Base-by-base conservation (phyloP, 73 alveolate genomes). In the Paramecium bursaria region DNA sequence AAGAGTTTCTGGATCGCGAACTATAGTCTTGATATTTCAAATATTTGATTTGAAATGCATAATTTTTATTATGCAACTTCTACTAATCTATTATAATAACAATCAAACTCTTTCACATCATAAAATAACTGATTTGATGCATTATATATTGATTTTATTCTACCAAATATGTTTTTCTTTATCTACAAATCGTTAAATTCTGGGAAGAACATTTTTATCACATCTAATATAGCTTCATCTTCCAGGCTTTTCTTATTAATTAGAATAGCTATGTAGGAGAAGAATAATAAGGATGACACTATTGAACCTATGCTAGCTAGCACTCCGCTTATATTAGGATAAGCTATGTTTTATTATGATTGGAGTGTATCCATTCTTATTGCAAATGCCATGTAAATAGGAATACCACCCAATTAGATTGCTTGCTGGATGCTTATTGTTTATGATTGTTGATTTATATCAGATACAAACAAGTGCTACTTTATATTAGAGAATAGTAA, bases 21-120 rank as follows among this genome's bases (percentile, higher is more conserved):
- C 22, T 67, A 67, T 67, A 67, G 44, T 42, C 82, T 67, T 3
- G 82, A 67, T 19, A 67, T 67, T 67, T 67, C 82, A 67, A 39
- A 67, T 0, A 67, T 21, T 3, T 44, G 21, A 67, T 67, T 67
- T 3, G 82, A 39, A 15, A 67, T 11, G 19, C 60, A 33, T 3
- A 67, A 42, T 39, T 67, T 67, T 14, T 35, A 42, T 17, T 44
- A 15, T 4, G 82, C 82, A 14, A 67, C 35, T 35, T 30, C 35
- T 14, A 0, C 17, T 13, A 67, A 27, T 10, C 44, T 67, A 9
- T 67, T 10, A 67, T 67, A 67, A 3, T 44, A 1, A 17, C 44
- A 11, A 15, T 17, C 17, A 42, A 67, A 67, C 44, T 44, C 7
- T 1, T 15, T 15, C 1, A 35, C 33, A 31, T 25, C 30, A 6